These are phyloP conservation scores for Boletus rubescentipes DNA, from an alignment of 768 basidiomycete species.

Conservation along the genomic window DNA sequence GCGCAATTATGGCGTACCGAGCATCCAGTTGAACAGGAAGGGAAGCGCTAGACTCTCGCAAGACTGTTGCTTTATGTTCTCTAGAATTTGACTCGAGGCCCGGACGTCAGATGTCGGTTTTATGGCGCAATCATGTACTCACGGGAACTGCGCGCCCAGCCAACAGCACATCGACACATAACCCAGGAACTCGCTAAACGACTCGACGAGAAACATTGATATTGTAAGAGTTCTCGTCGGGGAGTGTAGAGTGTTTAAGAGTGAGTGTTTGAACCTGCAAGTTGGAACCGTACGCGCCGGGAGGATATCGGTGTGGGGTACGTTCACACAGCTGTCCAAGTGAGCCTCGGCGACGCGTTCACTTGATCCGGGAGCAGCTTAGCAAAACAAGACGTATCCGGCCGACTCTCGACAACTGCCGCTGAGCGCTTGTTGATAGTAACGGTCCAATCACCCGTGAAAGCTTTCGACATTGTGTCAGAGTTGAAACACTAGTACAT, in stretches of 20 bases:
- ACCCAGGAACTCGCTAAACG: conserved; percentile 64
- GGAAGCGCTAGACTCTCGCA: conserved; percentile 91
- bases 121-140: conserved; percentile 35
- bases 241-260: background rate
- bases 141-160: conserved; percentile 90
- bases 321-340: conserved; percentile 15
- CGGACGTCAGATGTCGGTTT: conserved; percentile 7
- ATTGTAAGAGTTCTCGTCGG: background rate
- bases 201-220: conserved; percentile 20
- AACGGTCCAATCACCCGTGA: too few relatives aligned
- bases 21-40: conserved; percentile 90
- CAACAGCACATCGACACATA: conserved; percentile 74
- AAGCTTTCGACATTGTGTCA: too few relatives aligned
- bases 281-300: background rate
- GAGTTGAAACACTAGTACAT: too few relatives aligned
- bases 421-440: too few relatives aligned
- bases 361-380: background rate
- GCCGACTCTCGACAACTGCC: too few relatives aligned
- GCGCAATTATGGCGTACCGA: conserved; percentile 54
- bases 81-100: conserved; percentile 68
- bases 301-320: conserved; percentile 15
- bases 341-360: background rate
- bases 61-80: conserved; percentile 72
- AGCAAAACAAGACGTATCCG: background rate
- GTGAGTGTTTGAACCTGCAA: background rate